These are phyloP conservation scores for Pseudozyma flocculosa DNA, from an alignment of 1,284 basidiomycete genomes.

Conservation along the genomic window DNA sequence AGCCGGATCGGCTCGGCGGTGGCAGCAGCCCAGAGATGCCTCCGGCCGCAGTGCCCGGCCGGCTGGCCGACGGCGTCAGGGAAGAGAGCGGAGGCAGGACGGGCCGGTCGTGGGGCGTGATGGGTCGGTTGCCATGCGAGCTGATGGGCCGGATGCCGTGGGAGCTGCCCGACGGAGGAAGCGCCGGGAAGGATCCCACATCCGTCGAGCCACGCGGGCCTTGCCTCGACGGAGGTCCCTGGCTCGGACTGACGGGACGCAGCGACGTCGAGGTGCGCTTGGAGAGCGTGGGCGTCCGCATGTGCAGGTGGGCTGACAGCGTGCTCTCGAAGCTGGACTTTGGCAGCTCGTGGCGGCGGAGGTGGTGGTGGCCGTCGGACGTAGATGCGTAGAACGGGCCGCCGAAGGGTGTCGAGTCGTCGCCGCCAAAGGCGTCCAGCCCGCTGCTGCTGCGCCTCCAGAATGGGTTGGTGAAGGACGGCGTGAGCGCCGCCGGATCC, in stretches of 20 bases:
- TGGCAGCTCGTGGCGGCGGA: conserved; percentile 1
- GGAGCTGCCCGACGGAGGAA: conserved; percentile 33
- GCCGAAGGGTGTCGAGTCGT: background rate
- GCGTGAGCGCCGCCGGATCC: conserved; percentile 3
- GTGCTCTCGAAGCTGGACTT: conserved; percentile 39
- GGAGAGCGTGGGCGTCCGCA: conserved; percentile 35
- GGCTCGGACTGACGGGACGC: conserved; percentile 17
- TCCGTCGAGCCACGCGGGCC: conserved; percentile 25
- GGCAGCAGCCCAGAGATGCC: conserved; percentile 18
- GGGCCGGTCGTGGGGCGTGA: conserved; percentile 36
- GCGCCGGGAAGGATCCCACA: conserved; percentile 15
- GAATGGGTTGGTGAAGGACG: conserved; percentile 30
- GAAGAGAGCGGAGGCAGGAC: conserved; percentile 42
- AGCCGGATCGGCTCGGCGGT: conserved; percentile 14
- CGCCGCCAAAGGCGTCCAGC: background rate
- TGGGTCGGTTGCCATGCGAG: conserved; percentile 30
- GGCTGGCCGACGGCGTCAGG: conserved; percentile 33
- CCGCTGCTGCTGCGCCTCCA: conserved; percentile 9
- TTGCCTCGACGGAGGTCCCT: conserved; percentile 19
- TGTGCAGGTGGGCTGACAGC: conserved; percentile 41
- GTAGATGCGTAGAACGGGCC: background rate
- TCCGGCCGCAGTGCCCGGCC: conserved; percentile 29
- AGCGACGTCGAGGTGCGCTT: conserved; percentile 7
- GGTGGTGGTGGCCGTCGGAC: background rate
- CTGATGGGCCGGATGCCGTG: conserved; percentile 35